These are phyloP conservation scores for Zymoseptoria pseudotritici DNA, from an alignment of 2,329 filamentous ascomycete genomes.

Conservation along the genomic window DNA sequence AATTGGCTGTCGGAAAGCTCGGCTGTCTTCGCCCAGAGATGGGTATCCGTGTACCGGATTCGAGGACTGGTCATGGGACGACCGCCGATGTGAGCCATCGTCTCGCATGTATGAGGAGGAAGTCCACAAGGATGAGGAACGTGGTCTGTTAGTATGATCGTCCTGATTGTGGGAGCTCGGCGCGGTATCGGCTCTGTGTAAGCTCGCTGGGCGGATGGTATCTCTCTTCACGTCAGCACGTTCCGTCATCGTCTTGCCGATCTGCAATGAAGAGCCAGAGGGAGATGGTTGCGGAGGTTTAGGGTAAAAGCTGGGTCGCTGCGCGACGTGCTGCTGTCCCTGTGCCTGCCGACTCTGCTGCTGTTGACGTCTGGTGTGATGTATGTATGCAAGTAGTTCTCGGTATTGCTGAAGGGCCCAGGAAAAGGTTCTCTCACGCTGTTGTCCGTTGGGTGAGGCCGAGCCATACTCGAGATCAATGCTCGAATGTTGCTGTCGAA, in stretches of 20 bases:
- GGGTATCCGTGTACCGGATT: neutral
- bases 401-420: constrained; percentile 43
- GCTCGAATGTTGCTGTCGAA: neutral
- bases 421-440: constrained; percentile 39
- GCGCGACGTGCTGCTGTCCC: constrained; percentile 34
- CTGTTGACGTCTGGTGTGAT: constrained; percentile 37
- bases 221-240: neutral
- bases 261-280: constrained; percentile 39
- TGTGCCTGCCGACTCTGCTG: constrained; percentile 33
- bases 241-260: constrained; percentile 5
- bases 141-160: constrained; percentile 12
- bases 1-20: constrained; percentile 23
- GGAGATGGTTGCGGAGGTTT: constrained; percentile 53
- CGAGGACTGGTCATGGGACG: constrained; percentile 17
- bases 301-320: constrained; percentile 53
- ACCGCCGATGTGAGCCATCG: constrained; percentile 15
- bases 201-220: constrained; percentile 8
- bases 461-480: constrained; percentile 32
- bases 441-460: constrained; percentile 36
- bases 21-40: constrained; percentile 11
- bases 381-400: constrained; percentile 42
- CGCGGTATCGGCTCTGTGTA: constrained; percentile 1
- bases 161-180: constrained; percentile 5
- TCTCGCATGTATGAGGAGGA: constrained; percentile 10
- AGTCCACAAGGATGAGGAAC: constrained; percentile 11